Evolutionary conservation across 768 basidiomycete species (phyloP).

Genomic region (Suillus fuscotomentosus): DNA sequence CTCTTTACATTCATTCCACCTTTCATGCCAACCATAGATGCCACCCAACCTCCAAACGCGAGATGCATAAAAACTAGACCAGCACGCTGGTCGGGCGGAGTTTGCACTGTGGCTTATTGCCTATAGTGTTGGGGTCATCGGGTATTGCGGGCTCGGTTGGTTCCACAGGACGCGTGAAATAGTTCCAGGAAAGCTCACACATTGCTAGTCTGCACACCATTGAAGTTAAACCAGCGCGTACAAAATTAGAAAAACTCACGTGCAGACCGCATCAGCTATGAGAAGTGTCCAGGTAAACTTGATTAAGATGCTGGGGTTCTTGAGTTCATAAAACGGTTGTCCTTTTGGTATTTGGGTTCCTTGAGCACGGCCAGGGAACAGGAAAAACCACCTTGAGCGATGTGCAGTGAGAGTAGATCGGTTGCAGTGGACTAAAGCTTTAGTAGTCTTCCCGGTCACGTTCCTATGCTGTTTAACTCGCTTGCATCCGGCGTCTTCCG

Average conservation of each 20-base stretch:
- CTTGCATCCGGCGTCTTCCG: too few relatives aligned
- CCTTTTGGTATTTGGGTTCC: background rate
- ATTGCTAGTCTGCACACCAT: conserved; percentile 21
- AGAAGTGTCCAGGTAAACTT: conserved; percentile 27
- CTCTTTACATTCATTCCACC: conserved; percentile 28
- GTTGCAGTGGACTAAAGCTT: background rate
- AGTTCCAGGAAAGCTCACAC: conserved; percentile 25
- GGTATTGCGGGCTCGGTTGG: conserved; percentile 3
- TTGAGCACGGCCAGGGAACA: background rate
- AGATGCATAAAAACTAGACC: conserved; percentile 27
- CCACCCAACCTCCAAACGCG: conserved; percentile 26
- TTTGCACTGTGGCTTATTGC: conserved; percentile 12
- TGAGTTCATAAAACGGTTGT: conserved; percentile 26
- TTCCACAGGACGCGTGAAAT: conserved; percentile 21
- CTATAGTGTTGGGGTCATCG: conserved; percentile 13
- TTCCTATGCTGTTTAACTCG: too few relatives aligned
- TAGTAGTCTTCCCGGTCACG: too few relatives aligned
- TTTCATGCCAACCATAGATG: conserved; percentile 23
- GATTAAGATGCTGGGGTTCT: conserved; percentile 16
- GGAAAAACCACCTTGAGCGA: background rate
- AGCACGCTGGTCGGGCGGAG: conserved; percentile 30
- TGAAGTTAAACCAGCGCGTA: background rate
- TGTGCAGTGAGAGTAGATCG: background rate
- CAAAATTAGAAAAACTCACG: conserved; percentile 17
- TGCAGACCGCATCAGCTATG: conserved; percentile 28